These are phyloP conservation scores for Podaxis sp. DNA, from an alignment of 768 basidiomycete genomes.

Conservation along the genomic window DNA sequence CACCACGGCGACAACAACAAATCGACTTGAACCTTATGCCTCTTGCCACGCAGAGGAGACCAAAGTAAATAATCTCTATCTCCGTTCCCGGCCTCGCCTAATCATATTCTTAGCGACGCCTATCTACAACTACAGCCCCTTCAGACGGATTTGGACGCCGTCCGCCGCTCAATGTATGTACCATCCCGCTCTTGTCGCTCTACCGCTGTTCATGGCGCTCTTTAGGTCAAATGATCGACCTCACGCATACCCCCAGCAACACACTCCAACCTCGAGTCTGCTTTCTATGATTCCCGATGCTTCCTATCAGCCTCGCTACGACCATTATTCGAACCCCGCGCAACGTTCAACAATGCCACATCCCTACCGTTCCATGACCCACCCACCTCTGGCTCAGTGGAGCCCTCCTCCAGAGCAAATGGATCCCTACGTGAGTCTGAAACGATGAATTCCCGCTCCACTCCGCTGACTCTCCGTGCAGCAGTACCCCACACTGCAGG, in stretches of 20 bases:
- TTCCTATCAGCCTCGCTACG: slow-evolving; percentile 52
- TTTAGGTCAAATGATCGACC: slow-evolving; percentile 34
- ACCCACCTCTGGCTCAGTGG: slow-evolving; percentile 56
- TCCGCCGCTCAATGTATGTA: slow-evolving; percentile 50
- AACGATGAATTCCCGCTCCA: neutral
- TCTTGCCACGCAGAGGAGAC: slow-evolving; percentile 36
- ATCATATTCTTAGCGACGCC: slow-evolving; percentile 37
- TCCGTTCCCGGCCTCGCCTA: slow-evolving; percentile 14
- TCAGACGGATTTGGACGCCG: slow-evolving; percentile 41
- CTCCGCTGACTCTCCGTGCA: neutral
- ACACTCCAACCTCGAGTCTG: slow-evolving; percentile 38
- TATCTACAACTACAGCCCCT: slow-evolving; percentile 46
- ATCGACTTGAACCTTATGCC: slow-evolving; percentile 42
- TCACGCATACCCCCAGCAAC: slow-evolving; percentile 47
- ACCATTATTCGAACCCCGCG: slow-evolving; percentile 44
- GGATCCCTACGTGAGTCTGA: slow-evolving; percentile 63
- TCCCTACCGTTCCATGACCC: slow-evolving; percentile 52
- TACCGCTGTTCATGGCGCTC: slow-evolving; percentile 18
- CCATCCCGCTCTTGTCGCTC: slow-evolving; percentile 9
- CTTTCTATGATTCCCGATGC: slow-evolving; percentile 64
- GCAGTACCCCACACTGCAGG: slow-evolving; percentile 32
- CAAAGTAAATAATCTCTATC: slow-evolving; percentile 31
- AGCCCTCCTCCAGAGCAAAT: slow-evolving; percentile 53
- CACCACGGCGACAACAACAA: slow-evolving; percentile 50
- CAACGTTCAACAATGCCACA: slow-evolving; percentile 31